Evolutionary conservation across 2,329 filamentous ascomycete species (phyloP).

Genomic region (Talaromyces albobiverticillius): DNA sequence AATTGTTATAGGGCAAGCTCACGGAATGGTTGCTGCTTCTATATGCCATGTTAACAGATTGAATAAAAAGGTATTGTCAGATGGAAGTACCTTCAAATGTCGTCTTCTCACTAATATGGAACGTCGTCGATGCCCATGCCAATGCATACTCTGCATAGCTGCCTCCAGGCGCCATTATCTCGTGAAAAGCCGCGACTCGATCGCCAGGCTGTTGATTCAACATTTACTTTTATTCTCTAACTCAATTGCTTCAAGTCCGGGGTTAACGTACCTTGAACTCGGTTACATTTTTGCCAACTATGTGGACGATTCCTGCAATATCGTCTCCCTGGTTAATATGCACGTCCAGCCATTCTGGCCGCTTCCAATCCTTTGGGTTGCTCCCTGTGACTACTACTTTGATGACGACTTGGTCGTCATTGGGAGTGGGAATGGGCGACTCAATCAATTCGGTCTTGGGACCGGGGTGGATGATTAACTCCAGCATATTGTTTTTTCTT

Average conservation of each 20-base stretch:
- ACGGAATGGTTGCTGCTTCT: constrained; percentile 57
- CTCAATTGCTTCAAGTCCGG: too few relatives aligned
- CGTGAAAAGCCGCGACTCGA: constrained; percentile 49
- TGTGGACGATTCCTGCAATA: constrained; percentile 51
- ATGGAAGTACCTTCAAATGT: constrained; percentile 49
- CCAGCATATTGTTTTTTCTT: not conserved
- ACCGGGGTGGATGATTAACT: constrained; percentile 5
- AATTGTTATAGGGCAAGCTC: not conserved
- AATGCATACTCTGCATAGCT: constrained; percentile 58
- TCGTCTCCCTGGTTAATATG: constrained; percentile 49
- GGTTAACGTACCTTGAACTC: constrained; percentile 45
- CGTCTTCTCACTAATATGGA: constrained; percentile 50
- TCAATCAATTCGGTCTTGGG: constrained; percentile 32
- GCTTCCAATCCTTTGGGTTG: constrained; percentile 21
- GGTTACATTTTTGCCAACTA: constrained; percentile 50
- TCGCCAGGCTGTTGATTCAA: constrained; percentile 47
- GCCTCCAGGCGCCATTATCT: constrained; percentile 51
- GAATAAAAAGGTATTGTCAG: too few relatives aligned
- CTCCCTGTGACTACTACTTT: constrained; percentile 13
- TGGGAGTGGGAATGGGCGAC: constrained; percentile 39
- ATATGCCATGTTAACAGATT: too few relatives aligned
- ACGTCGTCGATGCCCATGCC: constrained; percentile 52
- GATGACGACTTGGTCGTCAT: constrained; percentile 32
- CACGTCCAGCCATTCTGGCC: constrained; percentile 15
- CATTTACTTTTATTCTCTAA: too few relatives aligned